Percentiles rank a stretch among this genome's conserved stretches.
phyloP scores from a whole-genome alignment of 768 basidiomycete species.

The Trametes coccinea region DNA sequence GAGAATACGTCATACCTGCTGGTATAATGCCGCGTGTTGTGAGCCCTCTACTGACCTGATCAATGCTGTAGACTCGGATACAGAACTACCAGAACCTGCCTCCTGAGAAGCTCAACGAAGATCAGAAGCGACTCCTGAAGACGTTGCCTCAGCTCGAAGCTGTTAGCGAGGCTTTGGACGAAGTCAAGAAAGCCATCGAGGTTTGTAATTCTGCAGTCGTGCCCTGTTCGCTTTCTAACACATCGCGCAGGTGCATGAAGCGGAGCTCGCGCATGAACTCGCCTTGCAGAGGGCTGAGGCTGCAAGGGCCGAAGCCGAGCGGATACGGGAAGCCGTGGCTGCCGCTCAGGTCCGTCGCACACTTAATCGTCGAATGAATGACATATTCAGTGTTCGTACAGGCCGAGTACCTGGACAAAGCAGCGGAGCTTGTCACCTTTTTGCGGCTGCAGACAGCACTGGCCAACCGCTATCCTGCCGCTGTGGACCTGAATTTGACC shows the following conservation, averaged over 20 bases:
- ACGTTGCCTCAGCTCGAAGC: slow-evolving; percentile 77
- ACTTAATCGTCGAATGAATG: background rate
- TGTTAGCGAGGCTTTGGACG: slow-evolving; percentile 77
- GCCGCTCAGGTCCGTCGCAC: slow-evolving; percentile 51
- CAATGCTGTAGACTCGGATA: slow-evolving; percentile 62
- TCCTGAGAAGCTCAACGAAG: slow-evolving; percentile 78
- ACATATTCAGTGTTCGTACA: slow-evolving; percentile 28
- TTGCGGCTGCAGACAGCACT: slow-evolving; percentile 58
- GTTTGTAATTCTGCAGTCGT: slow-evolving; percentile 37
- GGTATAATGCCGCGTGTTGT: slow-evolving; percentile 1
- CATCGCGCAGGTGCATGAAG: slow-evolving; percentile 55
- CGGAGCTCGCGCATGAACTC: slow-evolving; percentile 58
- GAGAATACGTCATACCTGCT: slow-evolving; percentile 16
- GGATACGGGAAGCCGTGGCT: slow-evolving; percentile 55
- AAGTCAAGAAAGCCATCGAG: slow-evolving; percentile 84
- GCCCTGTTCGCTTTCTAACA: background rate
- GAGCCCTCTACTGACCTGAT: background rate
- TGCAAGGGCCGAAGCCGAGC: slow-evolving; percentile 56
- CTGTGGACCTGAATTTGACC: slow-evolving; percentile 44
- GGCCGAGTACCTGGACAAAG: slow-evolving; percentile 45
- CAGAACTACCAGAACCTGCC: slow-evolving; percentile 67
- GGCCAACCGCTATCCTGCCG: slow-evolving; percentile 44
- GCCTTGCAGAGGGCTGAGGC: slow-evolving; percentile 54
- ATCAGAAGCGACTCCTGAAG: slow-evolving; percentile 75
- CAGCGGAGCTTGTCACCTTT: slow-evolving; percentile 55